These are phyloP conservation scores for Endocladia muricata DNA, from an alignment of 31 red algal genomes.

Conservation along the genomic window DNA sequence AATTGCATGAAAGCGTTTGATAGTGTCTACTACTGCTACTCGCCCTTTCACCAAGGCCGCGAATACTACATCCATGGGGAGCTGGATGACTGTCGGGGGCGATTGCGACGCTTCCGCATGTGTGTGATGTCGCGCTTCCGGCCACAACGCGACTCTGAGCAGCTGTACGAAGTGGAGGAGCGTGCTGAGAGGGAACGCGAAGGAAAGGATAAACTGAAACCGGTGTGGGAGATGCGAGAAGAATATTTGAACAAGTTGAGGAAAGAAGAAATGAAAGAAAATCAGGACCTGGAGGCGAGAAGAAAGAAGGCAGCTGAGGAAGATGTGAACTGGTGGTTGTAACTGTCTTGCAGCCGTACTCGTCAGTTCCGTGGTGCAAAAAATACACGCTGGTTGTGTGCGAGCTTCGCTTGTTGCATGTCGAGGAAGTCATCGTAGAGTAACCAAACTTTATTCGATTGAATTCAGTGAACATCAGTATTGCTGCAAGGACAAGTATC, in stretches of 20 bases:
- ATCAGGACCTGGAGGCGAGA: background rate
- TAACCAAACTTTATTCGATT: too few relatives aligned
- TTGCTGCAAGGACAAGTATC: too few relatives aligned
- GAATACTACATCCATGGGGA: slow-evolving; percentile 37
- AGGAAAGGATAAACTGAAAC: slow-evolving; percentile 11
- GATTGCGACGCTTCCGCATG: slow-evolving; percentile 42
- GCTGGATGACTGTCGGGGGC: slow-evolving; percentile 54
- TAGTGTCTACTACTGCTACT: slow-evolving; percentile 57
- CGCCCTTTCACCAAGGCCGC: slow-evolving; percentile 48
- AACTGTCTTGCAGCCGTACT: background rate
- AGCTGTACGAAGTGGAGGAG: slow-evolving; percentile 28
- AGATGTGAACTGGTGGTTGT: slow-evolving; percentile 29
- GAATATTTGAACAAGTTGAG: slow-evolving; percentile 45
- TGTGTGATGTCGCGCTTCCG: slow-evolving; percentile 58
- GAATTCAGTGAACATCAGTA: too few relatives aligned
- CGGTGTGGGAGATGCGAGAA: slow-evolving; percentile 56
- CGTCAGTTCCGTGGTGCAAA: too few relatives aligned
- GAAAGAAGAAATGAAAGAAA: slow-evolving; percentile 21
- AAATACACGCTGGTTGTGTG: too few relatives aligned
- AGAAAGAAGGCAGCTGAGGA: background rate
- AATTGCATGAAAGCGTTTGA: slow-evolving; percentile 58
- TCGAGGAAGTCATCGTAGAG: too few relatives aligned
- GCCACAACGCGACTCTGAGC: slow-evolving; percentile 30
- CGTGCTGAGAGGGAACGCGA: background rate
- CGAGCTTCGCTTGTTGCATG: too few relatives aligned